Evolutionary conservation across 1,284 basidiomycete genomes (phyloP), one percentile per base, ranked within the genome.

Genomic region (Golubevia pallescens): DNA sequence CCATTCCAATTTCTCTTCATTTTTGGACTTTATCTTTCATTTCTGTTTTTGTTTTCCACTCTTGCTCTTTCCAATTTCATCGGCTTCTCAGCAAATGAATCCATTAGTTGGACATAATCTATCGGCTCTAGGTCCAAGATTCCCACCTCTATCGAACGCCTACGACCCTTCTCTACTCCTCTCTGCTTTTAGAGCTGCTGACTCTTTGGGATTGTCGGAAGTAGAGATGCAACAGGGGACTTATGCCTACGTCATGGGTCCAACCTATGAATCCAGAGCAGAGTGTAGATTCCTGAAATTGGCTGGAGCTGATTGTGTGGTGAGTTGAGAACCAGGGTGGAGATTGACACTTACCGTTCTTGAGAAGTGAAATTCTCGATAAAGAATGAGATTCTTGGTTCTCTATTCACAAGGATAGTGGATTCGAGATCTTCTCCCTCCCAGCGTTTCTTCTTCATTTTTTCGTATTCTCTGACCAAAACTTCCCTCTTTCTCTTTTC

Each of bases 191-290:
- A 58, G 67, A 5, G 71, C 74, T 2, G 78, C 75, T 0, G 59
- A 71, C 19, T 55, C 59, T 38, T 61, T 79, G 7, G 62, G 62
- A 5, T 53, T 73, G 1, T 1, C 10, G 2, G 10, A 34, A 1
- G 32, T 42, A 23, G 52, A 53, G 13, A 28, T 61, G 20, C 60
- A 57, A 32, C 48, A 63, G 58, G 78, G 78, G 1, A 81, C 73
- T 0, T 81, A 81, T 58, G 75, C 73, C 16, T 77, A 72, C 57
- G 75, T 78, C 1, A 23, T 69, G 5, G 78, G 78, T 0, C 78
- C 78, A 0, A 61, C 64, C n/a, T 81, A 81, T 69, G 78, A 81
- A 61, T 67, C 66, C 0, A 61, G 77, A 4, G 77, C 42, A 2
- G 42, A 48, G 13, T 4, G 3, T 48, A 48, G 13, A 48, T 48